A percentile compares a stretch with the other conserved stretches of the same genome.
Conservation (phyloP, 169 alveolate genomes). For the Babesia divergens region DNA sequence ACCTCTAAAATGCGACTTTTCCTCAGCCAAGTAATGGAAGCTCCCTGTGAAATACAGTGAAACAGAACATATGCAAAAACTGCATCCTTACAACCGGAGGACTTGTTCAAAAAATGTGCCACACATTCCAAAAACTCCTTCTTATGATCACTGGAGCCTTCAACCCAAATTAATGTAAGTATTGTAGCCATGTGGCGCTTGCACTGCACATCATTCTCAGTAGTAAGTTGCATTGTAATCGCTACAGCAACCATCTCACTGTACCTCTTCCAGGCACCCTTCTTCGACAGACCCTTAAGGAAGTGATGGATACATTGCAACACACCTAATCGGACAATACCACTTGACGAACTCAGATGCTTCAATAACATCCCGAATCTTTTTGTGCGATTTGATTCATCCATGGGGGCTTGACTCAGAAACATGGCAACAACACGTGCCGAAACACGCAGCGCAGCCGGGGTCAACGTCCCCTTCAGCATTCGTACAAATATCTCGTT, state of each 20-base stretch:
- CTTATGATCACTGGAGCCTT: constrained; percentile 27
- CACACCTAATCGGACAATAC: constrained; percentile 28
- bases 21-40: constrained; percentile 20
- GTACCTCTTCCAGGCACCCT: constrained; percentile 48
- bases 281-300: constrained; percentile 22
- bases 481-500: constrained; percentile 33
- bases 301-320: constrained; percentile 4
- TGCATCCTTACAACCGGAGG: constrained; percentile 10
- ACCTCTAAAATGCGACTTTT: constrained; percentile 12
- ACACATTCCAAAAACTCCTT: constrained; percentile 42
- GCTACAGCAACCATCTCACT: constrained; percentile 44
- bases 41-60: constrained; percentile 30
- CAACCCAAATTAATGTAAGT: constrained; percentile 32
- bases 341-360: constrained; percentile 35
- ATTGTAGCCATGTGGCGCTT: constrained; percentile 30
- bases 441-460: constrained; percentile 16
- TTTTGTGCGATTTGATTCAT: constrained; percentile 39
- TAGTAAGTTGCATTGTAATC: constrained; percentile 12
- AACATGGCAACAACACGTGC: constrained; percentile 20
- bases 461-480: constrained; percentile 44
- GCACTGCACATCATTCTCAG: constrained; percentile 37
- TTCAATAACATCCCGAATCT: constrained; percentile 45
- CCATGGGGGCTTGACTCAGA: constrained; percentile 39
- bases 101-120: constrained; percentile 34
- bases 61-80: constrained; percentile 44